phyloP scores from a whole-genome alignment of 176 grass and related monocot genomes.

The Phyllostachys edulis region DNA sequence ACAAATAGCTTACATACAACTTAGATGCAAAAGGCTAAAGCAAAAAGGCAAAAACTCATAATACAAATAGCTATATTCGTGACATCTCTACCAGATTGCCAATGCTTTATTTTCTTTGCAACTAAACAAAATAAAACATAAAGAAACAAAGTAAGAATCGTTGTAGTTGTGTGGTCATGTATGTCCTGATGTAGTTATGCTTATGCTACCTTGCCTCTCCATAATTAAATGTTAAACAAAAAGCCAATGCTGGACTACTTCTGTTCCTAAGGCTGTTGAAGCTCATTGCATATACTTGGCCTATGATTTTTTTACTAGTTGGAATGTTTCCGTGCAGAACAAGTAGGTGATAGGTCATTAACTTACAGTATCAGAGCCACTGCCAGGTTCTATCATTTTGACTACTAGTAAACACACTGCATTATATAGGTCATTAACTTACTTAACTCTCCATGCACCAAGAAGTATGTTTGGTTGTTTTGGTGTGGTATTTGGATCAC shows the following conservation, averaged over 20 bases:
- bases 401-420: conserved; percentile 1
- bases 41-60: background rate
- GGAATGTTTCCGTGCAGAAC: background rate
- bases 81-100: background rate
- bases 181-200: background rate
- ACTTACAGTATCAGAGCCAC: background rate
- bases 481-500: background rate
- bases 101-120: background rate
- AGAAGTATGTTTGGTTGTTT: conserved; percentile 24
- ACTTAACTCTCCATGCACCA: background rate
- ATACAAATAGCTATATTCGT: background rate
- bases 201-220: background rate
- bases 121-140: conserved; percentile 8
- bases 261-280: background rate
- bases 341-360: background rate
- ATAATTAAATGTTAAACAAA: background rate
- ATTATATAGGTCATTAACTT: background rate
- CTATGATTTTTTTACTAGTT: background rate
- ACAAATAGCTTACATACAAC: conserved; percentile 1
- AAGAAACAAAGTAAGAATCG: background rate
- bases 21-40: conserved; percentile 6
- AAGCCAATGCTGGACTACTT: background rate
- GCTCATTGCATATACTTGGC: background rate
- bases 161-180: conserved; percentile 9
- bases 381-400: background rate